These are phyloP conservation scores for Camillea tinctor DNA, from an alignment of 2,329 filamentous ascomycete species.

Conservation along the genomic window DNA sequence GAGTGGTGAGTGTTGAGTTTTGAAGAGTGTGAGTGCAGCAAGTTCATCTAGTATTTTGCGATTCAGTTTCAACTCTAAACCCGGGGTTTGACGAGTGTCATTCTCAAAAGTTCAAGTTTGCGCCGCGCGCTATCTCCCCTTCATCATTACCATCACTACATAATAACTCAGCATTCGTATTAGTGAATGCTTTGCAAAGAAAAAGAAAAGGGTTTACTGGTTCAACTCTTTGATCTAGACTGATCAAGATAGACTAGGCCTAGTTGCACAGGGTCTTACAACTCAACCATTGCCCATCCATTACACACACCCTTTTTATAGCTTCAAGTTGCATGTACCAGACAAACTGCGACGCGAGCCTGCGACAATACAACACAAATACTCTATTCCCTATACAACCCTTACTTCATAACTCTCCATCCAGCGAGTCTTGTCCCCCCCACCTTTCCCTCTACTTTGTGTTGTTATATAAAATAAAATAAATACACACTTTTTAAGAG, in stretches of 20 bases:
- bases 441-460: not conserved
- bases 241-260: constrained; percentile 5
- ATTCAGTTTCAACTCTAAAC: no score
- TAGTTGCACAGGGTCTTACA: constrained; percentile 15
- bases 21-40: no score
- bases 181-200: not conserved
- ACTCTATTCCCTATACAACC: constrained; percentile 1
- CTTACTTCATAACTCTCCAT: not conserved
- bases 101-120: not conserved
- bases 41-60: no score
- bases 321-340: not conserved
- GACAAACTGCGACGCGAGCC: constrained; percentile 13
- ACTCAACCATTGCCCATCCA: constrained; percentile 14
- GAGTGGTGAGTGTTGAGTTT: no score
- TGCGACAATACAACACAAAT: constrained; percentile 13
- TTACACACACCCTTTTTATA: constrained; percentile 9
- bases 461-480: not conserved
- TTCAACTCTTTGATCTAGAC: not conserved
- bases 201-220: no score
- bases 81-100: not conserved
- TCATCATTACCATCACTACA: no score
- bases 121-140: no score
- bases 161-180: not conserved
- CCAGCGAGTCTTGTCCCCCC: not conserved
- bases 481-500: no score